Percentiles rank a stretch among this genome's conserved stretches.
phyloP scores from a whole-genome alignment of 169 alveolate genomes.

The Eimeria maxima region DNA sequence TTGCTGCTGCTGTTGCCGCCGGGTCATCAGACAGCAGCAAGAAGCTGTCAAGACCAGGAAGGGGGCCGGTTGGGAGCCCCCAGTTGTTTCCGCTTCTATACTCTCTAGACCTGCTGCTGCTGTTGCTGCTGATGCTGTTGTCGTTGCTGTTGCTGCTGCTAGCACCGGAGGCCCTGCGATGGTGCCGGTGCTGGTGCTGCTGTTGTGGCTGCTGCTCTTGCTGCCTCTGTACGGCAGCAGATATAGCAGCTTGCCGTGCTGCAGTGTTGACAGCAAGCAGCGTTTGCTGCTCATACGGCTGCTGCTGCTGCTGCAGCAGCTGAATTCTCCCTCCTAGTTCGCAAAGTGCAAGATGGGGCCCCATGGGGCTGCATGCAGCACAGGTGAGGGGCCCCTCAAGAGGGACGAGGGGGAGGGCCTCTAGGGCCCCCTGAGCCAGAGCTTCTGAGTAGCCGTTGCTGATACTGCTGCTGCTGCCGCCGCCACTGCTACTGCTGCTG shows the following conservation, averaged over 20 bases:
- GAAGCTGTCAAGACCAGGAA: conserved; percentile 34
- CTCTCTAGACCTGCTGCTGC: conserved; percentile 7
- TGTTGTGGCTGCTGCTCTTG: background rate
- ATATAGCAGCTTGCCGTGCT: background rate
- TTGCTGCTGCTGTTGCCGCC: conserved; percentile 28
- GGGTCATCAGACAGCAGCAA: conserved; percentile 32
- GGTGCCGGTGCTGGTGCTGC: conserved; percentile 45
- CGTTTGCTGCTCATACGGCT: conserved; percentile 9
- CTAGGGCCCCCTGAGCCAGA: conserved; percentile 35
- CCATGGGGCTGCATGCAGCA: conserved; percentile 3
- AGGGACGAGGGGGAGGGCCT: conserved; percentile 37
- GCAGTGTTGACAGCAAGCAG: conserved; percentile 21
- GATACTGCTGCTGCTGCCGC: conserved; percentile 59
- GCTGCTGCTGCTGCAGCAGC: conserved; percentile 71
- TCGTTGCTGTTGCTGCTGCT: background rate
- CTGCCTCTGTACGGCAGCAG: background rate
- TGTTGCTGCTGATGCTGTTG: background rate
- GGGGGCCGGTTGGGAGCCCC: conserved; percentile 5
- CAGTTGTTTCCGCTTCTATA: background rate
- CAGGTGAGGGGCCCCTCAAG: conserved; percentile 46
- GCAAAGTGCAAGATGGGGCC: conserved; percentile 1
- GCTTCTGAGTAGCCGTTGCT: conserved; percentile 17
- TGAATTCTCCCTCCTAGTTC: conserved; percentile 40
- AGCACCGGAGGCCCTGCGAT: background rate
- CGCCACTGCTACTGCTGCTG: conserved; percentile 64